Evolutionary conservation across 768 basidiomycete species (phyloP).

Genomic region (Leccinum barrowsii): DNA sequence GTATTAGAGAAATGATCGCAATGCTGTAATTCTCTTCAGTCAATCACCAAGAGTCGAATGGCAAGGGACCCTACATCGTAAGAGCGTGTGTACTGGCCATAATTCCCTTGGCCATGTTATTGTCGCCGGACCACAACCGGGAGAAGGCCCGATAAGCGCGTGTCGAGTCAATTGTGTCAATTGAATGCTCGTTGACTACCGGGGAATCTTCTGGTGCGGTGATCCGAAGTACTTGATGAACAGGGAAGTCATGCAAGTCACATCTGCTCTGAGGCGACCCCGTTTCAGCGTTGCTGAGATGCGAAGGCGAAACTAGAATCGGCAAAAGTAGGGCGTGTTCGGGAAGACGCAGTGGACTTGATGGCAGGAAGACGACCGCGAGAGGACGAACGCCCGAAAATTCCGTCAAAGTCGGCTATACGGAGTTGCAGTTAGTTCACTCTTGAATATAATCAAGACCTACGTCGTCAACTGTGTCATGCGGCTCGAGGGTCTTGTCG

Average conservation of each 20-base stretch:
- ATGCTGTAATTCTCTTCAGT: slow-evolving; percentile 42
- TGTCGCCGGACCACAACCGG: slow-evolving; percentile 38
- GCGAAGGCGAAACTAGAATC: slow-evolving; percentile 36
- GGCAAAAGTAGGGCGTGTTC: slow-evolving; percentile 57
- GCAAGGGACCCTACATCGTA: slow-evolving; percentile 52
- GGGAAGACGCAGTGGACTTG: slow-evolving; percentile 33
- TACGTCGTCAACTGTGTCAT: slow-evolving; percentile 24
- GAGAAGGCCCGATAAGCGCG: slow-evolving; percentile 45
- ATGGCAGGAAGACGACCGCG: slow-evolving; percentile 66
- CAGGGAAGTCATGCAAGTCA: slow-evolving; percentile 42
- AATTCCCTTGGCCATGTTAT: slow-evolving; percentile 32
- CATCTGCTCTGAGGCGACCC: slow-evolving; percentile 37
- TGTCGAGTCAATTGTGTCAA: slow-evolving; percentile 41
- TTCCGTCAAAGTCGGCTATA: slow-evolving; percentile 40
- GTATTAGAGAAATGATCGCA: slow-evolving; percentile 64
- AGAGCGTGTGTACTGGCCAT: slow-evolving; percentile 54
- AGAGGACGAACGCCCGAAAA: slow-evolving; percentile 50
- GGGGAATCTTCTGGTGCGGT: slow-evolving; percentile 30
- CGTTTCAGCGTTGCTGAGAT: slow-evolving; percentile 24
- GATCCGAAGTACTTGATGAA: slow-evolving; percentile 39
- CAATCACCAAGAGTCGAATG: slow-evolving; percentile 4
- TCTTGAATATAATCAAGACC: slow-evolving; percentile 18
- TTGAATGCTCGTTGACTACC: slow-evolving; percentile 46
- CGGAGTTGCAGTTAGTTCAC: slow-evolving; percentile 29
- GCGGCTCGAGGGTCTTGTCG: slow-evolving; percentile 32